A percentile compares a stretch with the other conserved stretches of the same genome.
phyloP scores from a whole-genome alignment of 495 filamentous ascomycete species.

The Halenospora varia region DNA sequence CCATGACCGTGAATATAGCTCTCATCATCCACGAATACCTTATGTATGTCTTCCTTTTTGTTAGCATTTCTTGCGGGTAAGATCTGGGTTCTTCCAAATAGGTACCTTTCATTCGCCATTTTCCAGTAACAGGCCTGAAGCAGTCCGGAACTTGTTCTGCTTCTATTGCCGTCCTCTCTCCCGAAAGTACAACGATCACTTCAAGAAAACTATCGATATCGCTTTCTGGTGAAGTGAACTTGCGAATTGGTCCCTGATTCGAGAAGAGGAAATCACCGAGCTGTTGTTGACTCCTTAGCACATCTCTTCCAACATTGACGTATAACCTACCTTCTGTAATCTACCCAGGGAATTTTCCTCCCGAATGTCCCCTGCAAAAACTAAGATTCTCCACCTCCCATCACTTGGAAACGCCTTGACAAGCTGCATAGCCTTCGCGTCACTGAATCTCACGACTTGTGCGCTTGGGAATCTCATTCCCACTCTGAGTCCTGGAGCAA shows the following conservation, averaged over 20 bases:
- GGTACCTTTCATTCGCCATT: constrained; percentile 54
- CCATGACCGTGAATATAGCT: constrained; percentile 62
- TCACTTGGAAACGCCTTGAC: constrained; percentile 46
- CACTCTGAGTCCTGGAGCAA: constrained; percentile 42
- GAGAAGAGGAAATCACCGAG: constrained; percentile 9
- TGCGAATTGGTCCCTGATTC: background rate
- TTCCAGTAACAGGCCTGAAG: constrained; percentile 56
- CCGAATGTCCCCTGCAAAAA: constrained; percentile 52
- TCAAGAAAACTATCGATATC: constrained; percentile 60
- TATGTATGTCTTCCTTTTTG: constrained; percentile 50
- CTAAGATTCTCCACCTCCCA: constrained; percentile 55
- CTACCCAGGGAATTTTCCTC: constrained; percentile 21
- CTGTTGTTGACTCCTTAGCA: background rate
- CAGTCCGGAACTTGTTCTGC: constrained; percentile 52
- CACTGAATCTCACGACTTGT: constrained; percentile 51
- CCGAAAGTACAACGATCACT: constrained; percentile 37
- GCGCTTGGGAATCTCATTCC: constrained; percentile 57
- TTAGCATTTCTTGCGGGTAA: background rate
- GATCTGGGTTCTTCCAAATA: background rate
- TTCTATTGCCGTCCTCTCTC: constrained; percentile 49
- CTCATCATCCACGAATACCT: constrained; percentile 63
- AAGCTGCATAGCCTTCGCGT: constrained; percentile 53
- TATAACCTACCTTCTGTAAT: constrained; percentile 40
- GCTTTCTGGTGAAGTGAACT: constrained; percentile 36
- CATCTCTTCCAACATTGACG: background rate